A percentile compares a stretch with the other conserved stretches of the same genome.
Evolutionary conservation across 208 protist species (phyloP).

Genomic region (Acanthamoeba quina): DNA sequence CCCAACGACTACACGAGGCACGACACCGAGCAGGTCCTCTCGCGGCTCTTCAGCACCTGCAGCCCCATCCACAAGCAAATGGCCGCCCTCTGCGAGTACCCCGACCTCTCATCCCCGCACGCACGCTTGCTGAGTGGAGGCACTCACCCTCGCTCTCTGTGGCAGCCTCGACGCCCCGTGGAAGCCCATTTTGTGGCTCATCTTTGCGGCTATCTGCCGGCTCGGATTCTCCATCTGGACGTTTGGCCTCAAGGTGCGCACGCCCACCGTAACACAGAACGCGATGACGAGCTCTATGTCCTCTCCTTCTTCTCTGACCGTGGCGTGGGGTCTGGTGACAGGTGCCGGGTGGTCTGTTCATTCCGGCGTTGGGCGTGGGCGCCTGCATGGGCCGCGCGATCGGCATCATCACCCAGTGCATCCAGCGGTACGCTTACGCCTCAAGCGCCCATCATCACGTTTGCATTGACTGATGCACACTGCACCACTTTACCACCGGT

Average conservation of each 20-base stretch:
- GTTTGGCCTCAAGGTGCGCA: slow-evolving; percentile 24
- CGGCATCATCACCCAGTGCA: slow-evolving; percentile 31
- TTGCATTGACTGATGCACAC: no score
- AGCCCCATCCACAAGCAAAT: slow-evolving; percentile 10
- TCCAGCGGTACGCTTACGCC: background rate
- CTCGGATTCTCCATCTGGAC: slow-evolving; percentile 40
- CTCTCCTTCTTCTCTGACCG: background rate
- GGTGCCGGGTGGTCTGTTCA: slow-evolving; percentile 52
- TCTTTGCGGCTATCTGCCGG: background rate
- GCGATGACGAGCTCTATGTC: no score
- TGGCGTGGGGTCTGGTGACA: background rate
- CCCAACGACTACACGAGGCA: slow-evolving; percentile 32
- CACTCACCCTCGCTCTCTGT: background rate
- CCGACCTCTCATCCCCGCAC: background rate
- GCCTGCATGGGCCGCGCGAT: slow-evolving; percentile 53
- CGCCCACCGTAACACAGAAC: no score
- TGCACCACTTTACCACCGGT: no score
- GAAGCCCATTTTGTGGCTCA: slow-evolving; percentile 32
- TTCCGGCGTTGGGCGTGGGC: slow-evolving; percentile 45
- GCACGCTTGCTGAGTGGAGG: background rate
- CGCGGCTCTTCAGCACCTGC: slow-evolving; percentile 31
- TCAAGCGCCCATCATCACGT: no score
- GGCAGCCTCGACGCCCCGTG: background rate
- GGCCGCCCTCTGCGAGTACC: slow-evolving; percentile 25
- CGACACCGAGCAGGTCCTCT: background rate